These are phyloP conservation scores for Hemileccinum rubropunctum DNA, from an alignment of 768 basidiomycete genomes.

Conservation along the genomic window DNA sequence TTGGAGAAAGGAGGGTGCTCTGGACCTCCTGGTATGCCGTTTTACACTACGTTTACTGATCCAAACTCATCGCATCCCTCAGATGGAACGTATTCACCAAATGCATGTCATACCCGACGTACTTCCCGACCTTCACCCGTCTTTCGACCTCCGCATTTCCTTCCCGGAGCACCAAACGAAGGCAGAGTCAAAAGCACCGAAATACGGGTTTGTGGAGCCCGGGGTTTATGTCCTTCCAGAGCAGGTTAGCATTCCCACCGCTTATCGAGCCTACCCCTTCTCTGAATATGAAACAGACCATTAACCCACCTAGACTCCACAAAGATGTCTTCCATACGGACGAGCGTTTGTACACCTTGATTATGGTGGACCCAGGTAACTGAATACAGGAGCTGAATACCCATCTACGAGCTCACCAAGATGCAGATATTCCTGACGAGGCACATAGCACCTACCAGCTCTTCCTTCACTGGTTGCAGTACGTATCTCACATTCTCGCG, in stretches of 20 bases:
- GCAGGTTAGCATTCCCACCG: slow-evolving; percentile 47
- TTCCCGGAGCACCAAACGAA: slow-evolving; percentile 38
- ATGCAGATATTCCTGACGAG: slow-evolving; percentile 78
- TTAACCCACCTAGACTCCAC: slow-evolving; percentile 59
- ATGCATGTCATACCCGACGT: slow-evolving; percentile 92
- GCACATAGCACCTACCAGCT: slow-evolving; percentile 60
- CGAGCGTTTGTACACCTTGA: slow-evolving; percentile 76
- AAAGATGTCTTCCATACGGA: slow-evolving; percentile 82
- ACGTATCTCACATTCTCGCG: slow-evolving; percentile 21
- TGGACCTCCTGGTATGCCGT: slow-evolving; percentile 70
- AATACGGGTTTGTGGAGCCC: slow-evolving; percentile 54
- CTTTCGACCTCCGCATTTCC: slow-evolving; percentile 69
- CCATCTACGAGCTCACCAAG: slow-evolving; percentile 7
- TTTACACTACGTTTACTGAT: neutral
- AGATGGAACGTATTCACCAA: slow-evolving; percentile 94
- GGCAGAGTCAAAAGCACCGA: slow-evolving; percentile 19
- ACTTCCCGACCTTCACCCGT: slow-evolving; percentile 66
- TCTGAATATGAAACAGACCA: slow-evolving; percentile 46
- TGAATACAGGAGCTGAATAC: slow-evolving; percentile 22
- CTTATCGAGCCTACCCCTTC: neutral
- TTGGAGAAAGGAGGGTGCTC: slow-evolving; percentile 81
- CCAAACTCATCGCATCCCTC: neutral
- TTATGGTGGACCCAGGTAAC: slow-evolving; percentile 85
- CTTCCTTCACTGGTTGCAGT: slow-evolving; percentile 88
- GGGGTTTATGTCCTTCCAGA: slow-evolving; percentile 65